These are phyloP conservation scores for Mercurialis annua DNA, from an alignment of 345 rosid species.

Conservation along the genomic window DNA sequence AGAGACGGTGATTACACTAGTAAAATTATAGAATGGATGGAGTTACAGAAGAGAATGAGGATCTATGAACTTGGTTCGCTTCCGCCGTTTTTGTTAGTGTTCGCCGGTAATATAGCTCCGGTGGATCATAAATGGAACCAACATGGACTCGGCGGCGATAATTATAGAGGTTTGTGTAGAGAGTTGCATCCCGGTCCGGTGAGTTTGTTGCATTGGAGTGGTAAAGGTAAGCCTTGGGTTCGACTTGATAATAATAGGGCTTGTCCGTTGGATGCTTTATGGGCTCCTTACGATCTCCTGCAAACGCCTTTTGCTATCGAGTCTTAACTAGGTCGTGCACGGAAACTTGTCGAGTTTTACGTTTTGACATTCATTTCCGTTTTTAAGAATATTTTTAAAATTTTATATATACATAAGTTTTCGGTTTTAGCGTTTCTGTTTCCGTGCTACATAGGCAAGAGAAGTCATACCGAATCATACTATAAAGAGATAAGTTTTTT, in stretches of 20 bases:
- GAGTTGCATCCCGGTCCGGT: conserved; percentile 45
- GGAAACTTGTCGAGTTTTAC: not conserved
- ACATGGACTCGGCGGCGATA: conserved; percentile 44
- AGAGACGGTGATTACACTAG: conserved; percentile 35
- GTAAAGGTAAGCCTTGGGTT: conserved; percentile 45
- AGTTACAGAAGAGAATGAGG: conserved; percentile 40
- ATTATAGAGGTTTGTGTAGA: conserved; percentile 33
- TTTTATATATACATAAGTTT: no score
- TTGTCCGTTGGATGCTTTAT: conserved; percentile 36
- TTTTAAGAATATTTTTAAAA: no score
- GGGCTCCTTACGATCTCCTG: conserved; percentile 44
- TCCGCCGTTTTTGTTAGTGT: conserved; percentile 41
- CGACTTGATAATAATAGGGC: conserved; percentile 30
- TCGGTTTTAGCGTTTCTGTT: no score
- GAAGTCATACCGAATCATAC: no score
- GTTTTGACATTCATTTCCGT: no score
- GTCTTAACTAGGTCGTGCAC: not conserved
- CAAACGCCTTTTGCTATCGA: conserved; percentile 26
- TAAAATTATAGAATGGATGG: conserved; percentile 44
- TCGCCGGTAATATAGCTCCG: conserved; percentile 38
- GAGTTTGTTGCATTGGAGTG: conserved; percentile 46
- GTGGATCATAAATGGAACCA: conserved; percentile 47
- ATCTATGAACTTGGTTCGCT: conserved; percentile 42
- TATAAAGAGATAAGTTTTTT: no score
- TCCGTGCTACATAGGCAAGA: no score